Conservation (phyloP, 2,329 filamentous ascomycete genomes). For the Aspergillus spinulosporus region DNA sequence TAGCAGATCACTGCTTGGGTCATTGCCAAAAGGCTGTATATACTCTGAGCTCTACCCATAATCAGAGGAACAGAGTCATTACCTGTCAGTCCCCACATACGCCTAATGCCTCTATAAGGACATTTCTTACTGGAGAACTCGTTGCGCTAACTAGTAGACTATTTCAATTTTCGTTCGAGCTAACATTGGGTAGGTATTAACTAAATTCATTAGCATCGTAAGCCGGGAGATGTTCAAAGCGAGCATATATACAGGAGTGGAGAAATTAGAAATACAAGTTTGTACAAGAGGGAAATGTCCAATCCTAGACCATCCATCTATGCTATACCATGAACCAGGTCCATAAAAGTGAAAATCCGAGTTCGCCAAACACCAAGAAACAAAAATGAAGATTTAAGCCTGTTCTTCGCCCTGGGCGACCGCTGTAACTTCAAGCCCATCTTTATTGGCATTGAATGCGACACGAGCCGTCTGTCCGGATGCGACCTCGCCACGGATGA, state of each 20-base stretch:
- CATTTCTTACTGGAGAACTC: conserved; percentile 67
- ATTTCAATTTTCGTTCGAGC: conserved; percentile 77
- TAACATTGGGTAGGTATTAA: background rate
- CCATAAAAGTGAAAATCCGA: background rate
- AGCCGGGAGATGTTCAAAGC: background rate
- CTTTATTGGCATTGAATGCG: conserved; percentile 62
- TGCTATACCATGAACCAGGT: background rate
- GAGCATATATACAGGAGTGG: conserved; percentile 12
- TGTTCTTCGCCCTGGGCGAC: conserved; percentile 15
- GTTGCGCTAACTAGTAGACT: conserved; percentile 71
- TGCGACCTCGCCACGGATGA: conserved; percentile 81
- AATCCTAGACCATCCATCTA: background rate
- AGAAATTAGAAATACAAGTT: conserved; percentile 19
- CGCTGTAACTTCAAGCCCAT: conserved; percentile 55
- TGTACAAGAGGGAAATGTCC: conserved; percentile 7
- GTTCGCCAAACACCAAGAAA: background rate
- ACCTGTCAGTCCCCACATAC: conserved; percentile 79
- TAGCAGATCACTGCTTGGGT: conserved; percentile 75
- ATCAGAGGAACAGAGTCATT: background rate
- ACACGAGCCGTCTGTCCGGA: conserved; percentile 73
- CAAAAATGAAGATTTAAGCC: conserved; percentile 2
- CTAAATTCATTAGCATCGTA: background rate
- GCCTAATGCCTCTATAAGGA: conserved; percentile 69
- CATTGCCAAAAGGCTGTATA: conserved; percentile 69
- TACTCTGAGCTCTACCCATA: conserved; percentile 21